phyloP scores from a whole-genome alignment of 2,329 filamentous ascomycete species.

The Talaromyces sp. region DNA sequence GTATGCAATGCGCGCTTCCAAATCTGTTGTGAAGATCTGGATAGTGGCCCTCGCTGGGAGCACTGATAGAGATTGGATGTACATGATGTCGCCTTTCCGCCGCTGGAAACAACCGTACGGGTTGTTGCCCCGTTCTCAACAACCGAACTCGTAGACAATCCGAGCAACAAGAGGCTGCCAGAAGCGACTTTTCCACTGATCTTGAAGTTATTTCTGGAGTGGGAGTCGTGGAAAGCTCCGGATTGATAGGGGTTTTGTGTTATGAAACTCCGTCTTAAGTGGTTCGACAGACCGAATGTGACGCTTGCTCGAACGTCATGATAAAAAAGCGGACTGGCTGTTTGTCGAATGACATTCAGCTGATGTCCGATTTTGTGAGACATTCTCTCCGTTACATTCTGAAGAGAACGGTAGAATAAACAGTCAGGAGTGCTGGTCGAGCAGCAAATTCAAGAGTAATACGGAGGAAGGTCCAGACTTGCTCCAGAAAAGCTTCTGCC shows the following conservation, averaged over 20 bases:
- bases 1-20: conserved; percentile 37
- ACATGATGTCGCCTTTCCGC: conserved; percentile 30
- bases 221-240: conserved; percentile 9
- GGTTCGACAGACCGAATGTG: conserved; percentile 24
- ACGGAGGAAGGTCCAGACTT: conserved; percentile 2
- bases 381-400: conserved; percentile 50
- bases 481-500: conserved; percentile 14
- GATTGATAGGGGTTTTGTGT: conserved; percentile 19
- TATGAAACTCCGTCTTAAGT: conserved; percentile 17
- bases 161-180: conserved; percentile 55
- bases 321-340: conserved; percentile 36
- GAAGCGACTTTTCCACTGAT: conserved; percentile 56
- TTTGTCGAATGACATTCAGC: conserved; percentile 46
- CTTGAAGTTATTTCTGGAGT: conserved; percentile 33
- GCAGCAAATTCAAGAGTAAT: not conserved
- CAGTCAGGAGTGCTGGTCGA: not conserved
- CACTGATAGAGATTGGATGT: conserved; percentile 25
- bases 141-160: conserved; percentile 37
- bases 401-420: conserved; percentile 20
- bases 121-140: conserved; percentile 35
- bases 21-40: conserved; percentile 23
- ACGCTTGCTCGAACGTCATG: conserved; percentile 30
- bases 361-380: conserved; percentile 47
- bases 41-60: conserved; percentile 24
- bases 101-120: conserved; percentile 30